Percentiles rank a stretch among this genome's conserved stretches.
Conservation (phyloP, 2,329 filamentous ascomycete genomes). For the Pyrenochaeta sp. region DNA sequence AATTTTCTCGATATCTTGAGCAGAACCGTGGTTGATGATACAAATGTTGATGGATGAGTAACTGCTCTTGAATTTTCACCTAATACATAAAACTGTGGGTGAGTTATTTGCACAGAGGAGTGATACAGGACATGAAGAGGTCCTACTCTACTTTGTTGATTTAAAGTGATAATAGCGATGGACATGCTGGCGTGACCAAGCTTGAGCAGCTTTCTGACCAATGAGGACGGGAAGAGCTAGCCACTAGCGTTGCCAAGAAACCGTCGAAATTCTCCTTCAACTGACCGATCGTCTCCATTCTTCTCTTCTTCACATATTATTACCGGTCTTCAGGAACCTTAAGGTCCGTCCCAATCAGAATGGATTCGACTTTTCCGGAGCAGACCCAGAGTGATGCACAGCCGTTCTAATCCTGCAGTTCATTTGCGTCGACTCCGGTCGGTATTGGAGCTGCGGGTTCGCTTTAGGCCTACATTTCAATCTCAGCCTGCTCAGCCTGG, state of each 20-base stretch:
- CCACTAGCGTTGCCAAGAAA: neutral
- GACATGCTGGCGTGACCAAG: no score
- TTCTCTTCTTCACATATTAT: conserved; percentile 42
- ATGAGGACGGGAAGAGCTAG: neutral
- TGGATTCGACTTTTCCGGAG: conserved; percentile 41
- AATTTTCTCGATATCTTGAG: no score
- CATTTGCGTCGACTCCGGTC: conserved; percentile 43
- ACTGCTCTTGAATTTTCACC: no score
- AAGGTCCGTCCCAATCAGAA: conserved; percentile 33
- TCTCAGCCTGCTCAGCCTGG: neutral
- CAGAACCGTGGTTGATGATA: no score
- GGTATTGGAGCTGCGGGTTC: conserved; percentile 49
- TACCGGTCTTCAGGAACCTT: conserved; percentile 35
- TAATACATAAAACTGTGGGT: no score
- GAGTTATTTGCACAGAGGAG: no score
- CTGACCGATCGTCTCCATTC: neutral
- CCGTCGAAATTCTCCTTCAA: neutral
- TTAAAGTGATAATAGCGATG: no score
- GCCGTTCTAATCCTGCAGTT: conserved; percentile 53
- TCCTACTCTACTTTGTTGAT: no score
- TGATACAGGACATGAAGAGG: no score
- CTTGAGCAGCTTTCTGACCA: no score
- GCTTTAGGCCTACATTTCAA: conserved; percentile 50
- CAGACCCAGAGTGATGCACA: conserved; percentile 48
- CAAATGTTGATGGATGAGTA: no score